Evolutionary conservation across 2,329 filamentous ascomycete species (phyloP), one percentile per base, ranked within the genome.

Genomic region (Arthrobotrys iridis): DNA sequence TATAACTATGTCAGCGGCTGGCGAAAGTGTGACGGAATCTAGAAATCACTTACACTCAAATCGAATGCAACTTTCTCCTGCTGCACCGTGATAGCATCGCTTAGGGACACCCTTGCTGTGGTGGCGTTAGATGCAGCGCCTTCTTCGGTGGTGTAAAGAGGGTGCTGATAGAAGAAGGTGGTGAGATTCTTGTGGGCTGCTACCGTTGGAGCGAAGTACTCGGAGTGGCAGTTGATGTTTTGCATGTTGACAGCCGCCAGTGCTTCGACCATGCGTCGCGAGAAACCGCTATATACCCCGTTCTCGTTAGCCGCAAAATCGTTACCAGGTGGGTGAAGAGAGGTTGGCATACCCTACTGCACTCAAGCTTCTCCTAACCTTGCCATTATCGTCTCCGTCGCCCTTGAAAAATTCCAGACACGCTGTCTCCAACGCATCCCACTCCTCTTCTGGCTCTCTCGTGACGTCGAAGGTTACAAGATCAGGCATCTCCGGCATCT

Each of bases 111-210:
- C 13, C 68, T 75, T 2, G 60, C 60, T 6, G 20, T 60, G 24
- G 28, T 46, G n/a, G 35, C 30, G 4, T 63, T 63, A 2, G 57
- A 40, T 10, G 15, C 20, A 18, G 48, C 48, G 6, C 24, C 13
- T 41, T 48, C 45, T 26, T 64, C 58, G 2, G 62, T 4, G 5
- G 57, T 63, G 20, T 75, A 75, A 0, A 75, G 48, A 24, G 71
- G 71, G n/a, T 75, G 71, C 28, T 75, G 71, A 33, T 68, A 75
- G 63, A 68, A 75, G 33, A 75, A 75, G 2, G 71, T 68, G 10
- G 71, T 75, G 58, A 75, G 71, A 30, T 75, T 37, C 33, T 45
- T 58, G 57, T 75, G 63, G 3, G 63, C 55, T 2, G 71, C 71
- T 6, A 63, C 71, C 2, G 71, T 75, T 40, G 71, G 63, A n/a